Evolutionary conservation across 306 rosid species (phyloP).

Genomic region (Quercus bicolor): DNA sequence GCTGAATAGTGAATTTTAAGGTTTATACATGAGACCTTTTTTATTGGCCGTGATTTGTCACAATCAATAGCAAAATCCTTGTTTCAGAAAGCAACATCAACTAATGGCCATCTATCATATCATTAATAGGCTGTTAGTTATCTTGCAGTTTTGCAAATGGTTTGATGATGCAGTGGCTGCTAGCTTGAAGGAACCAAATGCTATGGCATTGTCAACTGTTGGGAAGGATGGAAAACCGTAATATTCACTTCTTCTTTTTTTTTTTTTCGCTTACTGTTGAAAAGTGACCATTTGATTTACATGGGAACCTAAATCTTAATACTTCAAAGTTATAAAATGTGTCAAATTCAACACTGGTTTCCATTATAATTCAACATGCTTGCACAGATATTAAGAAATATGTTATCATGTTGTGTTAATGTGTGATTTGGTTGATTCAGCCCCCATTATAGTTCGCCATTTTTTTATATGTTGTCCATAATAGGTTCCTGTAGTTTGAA

Average conservation of each 20-base stretch:
- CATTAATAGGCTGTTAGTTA: slow-evolving; percentile 21
- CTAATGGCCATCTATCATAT: neutral
- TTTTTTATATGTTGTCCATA: neutral
- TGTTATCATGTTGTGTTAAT: neutral
- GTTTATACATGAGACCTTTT: neutral
- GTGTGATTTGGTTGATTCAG: neutral
- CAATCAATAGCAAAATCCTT: neutral
- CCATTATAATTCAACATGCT: neutral
- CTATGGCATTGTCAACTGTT: slow-evolving; percentile 91
- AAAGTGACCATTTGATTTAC: neutral
- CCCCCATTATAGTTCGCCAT: neutral
- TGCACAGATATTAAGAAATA: neutral
- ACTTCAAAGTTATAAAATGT: neutral
- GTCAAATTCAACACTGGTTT: neutral
- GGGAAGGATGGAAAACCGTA: slow-evolving; percentile 81
- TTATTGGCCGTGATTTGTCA: slow-evolving; percentile 1
- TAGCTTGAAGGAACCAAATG: slow-evolving; percentile 90
- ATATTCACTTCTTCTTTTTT: slow-evolving; percentile 26
- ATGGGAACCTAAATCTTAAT: neutral
- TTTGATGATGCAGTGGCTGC: slow-evolving; percentile 79
- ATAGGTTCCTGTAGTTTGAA: neutral
- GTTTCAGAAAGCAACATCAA: too few relatives aligned
- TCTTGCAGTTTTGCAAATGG: slow-evolving; percentile 83
- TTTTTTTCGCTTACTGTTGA: slow-evolving; percentile 7
- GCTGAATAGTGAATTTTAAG: neutral